phyloP scores from a whole-genome alignment of 345 rosid species.

The Laguncularia racemosa region DNA sequence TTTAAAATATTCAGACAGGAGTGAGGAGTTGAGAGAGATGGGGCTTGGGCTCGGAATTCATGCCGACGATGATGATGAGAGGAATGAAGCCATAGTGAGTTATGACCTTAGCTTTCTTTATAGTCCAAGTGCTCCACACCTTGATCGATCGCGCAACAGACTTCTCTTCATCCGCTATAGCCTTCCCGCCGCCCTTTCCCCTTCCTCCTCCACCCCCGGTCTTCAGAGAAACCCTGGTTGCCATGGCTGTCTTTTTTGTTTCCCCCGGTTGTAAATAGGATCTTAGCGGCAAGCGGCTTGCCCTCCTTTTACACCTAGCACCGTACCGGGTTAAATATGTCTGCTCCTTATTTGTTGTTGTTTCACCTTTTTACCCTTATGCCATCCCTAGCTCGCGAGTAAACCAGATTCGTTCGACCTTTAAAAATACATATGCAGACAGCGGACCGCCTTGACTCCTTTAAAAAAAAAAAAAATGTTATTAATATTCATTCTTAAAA shows the following conservation, averaged over 20 bases:
- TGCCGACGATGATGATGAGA: constrained; percentile 73
- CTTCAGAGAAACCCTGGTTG: constrained; percentile 17
- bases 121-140: constrained; percentile 88
- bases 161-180: constrained; percentile 34
- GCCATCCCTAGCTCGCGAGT: too few species aligned
- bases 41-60: constrained; percentile 94
- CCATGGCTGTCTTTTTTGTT: constrained; percentile 6
- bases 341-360: too few species aligned
- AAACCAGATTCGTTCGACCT: too few species aligned
- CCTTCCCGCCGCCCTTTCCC: constrained; percentile 47
- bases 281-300: too few species aligned
- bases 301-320: too few species aligned
- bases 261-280: neutral
- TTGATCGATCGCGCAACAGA: constrained; percentile 40
- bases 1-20: constrained; percentile 43
- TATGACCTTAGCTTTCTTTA: constrained; percentile 81
- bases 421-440: too few species aligned
- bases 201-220: constrained; percentile 42
- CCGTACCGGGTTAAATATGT: too few species aligned
- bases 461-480: too few species aligned
- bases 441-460: too few species aligned
- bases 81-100: constrained; percentile 97
- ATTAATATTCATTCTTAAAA: too few species aligned
- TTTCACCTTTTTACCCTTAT: too few species aligned
- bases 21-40: constrained; percentile 81